Percentiles rank a stretch among this genome's conserved stretches.
These are phyloP conservation scores for Hericium coralloides DNA, from an alignment of 768 basidiomycete species.

Conservation along the genomic window DNA sequence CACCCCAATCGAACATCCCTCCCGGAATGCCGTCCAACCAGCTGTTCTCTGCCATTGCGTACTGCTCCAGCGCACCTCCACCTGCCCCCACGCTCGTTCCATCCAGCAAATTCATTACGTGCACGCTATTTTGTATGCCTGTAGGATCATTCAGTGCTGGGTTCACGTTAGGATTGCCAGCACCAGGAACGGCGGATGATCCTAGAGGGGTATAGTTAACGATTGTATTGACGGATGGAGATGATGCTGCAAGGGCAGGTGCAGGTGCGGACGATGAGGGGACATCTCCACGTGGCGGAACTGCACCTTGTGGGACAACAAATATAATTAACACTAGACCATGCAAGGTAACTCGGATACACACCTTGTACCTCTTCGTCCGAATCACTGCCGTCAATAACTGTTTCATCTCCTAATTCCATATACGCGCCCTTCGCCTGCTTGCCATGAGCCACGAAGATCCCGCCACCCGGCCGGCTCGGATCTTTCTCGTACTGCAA, in stretches of 20 bases:
- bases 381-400: slow-evolving; percentile 38
- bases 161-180: slow-evolving; percentile 52
- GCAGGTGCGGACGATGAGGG: too few species aligned
- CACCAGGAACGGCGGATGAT: slow-evolving; percentile 4
- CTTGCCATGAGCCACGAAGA: slow-evolving; percentile 56
- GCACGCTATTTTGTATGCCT: slow-evolving; percentile 39
- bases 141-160: slow-evolving; percentile 54
- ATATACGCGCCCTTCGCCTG: slow-evolving; percentile 14
- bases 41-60: slow-evolving; percentile 56
- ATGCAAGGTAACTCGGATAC: slow-evolving; percentile 1
- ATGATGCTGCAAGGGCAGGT: background rate
- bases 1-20: slow-evolving; percentile 85
- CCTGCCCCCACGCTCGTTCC: slow-evolving; percentile 39
- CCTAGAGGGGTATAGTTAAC: slow-evolving; percentile 48
- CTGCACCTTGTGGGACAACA: too few species aligned
- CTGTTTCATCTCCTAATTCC: slow-evolving; percentile 45
- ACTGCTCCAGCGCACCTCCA: slow-evolving; percentile 44
- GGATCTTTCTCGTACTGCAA: slow-evolving; percentile 75
- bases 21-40: slow-evolving; percentile 75
- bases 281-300: too few species aligned
- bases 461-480: slow-evolving; percentile 77
- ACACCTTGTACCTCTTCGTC: slow-evolving; percentile 11
- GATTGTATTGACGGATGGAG: slow-evolving; percentile 20
- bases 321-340: background rate
- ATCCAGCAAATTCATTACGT: slow-evolving; percentile 72